Evolutionary conservation across 2,329 filamentous ascomycete genomes (phyloP), one percentile per base, ranked within the genome.

Genomic region (Periconia macrospinosa): DNA sequence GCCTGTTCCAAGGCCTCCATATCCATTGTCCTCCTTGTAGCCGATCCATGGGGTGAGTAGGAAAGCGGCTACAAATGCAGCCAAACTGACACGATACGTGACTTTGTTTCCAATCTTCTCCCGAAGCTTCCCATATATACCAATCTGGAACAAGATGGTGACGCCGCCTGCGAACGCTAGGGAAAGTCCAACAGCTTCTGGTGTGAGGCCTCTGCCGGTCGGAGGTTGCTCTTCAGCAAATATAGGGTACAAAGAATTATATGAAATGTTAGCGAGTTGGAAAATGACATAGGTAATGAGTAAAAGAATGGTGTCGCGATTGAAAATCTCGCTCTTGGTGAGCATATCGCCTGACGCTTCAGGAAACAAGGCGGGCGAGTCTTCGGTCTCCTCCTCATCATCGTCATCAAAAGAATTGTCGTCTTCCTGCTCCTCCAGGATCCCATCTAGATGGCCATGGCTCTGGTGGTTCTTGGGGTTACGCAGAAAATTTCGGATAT

Each of bases 171-270:
- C 91, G 57, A 96, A 87, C 0, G 90, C 93, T 49, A 97, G 79
- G 0, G 89, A 90, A 17, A 96, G 75, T 0, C 94, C 94, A 43
- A 97, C 96, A 55, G 90, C 91, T 52, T 86, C 83, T 0, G 93
- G 91, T 0, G 83, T 83, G 3, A 97, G 79, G 1, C 82, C 80
- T 41, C 94, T 88, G 17, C 94, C 94, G 0, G 87, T 87, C 0
- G 94, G 94, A 0, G 86, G 80, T 0, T 83, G 74, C 0, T 89
- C 86, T 50, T 92, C 87, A 0, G 88, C 90, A 65, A 97, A 99
- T 50, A 97, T 93, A 1, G 94, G 94, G 66, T 95, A 99, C 0
- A 99, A 79, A 17, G 91, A 93, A 75, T 96, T 97, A 81, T 92
- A 99, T 3, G 91, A 92, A 60, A 97, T 91, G 72, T 97, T 97